These are phyloP conservation scores for Arthrobotrys conoides DNA, from an alignment of 2,329 filamentous ascomycete genomes.

Conservation along the genomic window DNA sequence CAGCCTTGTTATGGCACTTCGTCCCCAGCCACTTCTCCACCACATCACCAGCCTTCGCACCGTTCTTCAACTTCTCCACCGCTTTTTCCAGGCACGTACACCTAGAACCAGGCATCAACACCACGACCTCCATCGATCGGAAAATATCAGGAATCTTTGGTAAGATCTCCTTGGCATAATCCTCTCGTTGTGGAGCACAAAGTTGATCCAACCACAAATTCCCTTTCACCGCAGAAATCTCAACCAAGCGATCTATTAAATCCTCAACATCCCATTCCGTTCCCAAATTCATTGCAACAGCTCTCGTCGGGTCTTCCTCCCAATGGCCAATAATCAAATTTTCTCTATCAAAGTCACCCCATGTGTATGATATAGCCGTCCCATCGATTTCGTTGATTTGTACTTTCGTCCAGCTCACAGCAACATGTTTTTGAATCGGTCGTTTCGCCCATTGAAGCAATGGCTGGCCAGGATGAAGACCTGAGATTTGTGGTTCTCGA, in stretches of 20 bases:
- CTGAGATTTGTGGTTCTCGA: constrained; percentile 53
- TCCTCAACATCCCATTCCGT: constrained; percentile 59
- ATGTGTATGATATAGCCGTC: constrained; percentile 54
- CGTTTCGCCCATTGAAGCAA: constrained; percentile 58
- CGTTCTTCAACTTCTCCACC: constrained; percentile 35
- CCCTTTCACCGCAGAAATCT: constrained; percentile 41
- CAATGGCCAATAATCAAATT: constrained; percentile 56
- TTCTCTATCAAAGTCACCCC: constrained; percentile 57
- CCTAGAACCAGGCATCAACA: constrained; percentile 50
- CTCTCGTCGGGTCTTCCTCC: constrained; percentile 54
- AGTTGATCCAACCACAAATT: constrained; percentile 57
- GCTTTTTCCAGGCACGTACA: constrained; percentile 50
- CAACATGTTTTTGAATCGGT: constrained; percentile 53
- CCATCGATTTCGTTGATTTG: constrained; percentile 49
- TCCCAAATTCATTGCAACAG: constrained; percentile 53
- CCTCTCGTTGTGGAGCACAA: constrained; percentile 51
- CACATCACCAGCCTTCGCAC: constrained; percentile 19
- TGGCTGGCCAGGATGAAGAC: constrained; percentile 55
- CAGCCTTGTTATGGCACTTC: constrained; percentile 56
- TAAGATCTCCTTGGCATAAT: constrained; percentile 52
- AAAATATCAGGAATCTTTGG: constrained; percentile 58
- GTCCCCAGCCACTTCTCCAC: constrained; percentile 55
- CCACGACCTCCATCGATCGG: constrained; percentile 57
- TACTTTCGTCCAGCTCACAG: constrained; percentile 48
- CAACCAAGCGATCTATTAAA: constrained; percentile 50